phyloP scores from a whole-genome alignment of 371 early-diverging fungal genomes.

The Funneliformis caledonium region DNA sequence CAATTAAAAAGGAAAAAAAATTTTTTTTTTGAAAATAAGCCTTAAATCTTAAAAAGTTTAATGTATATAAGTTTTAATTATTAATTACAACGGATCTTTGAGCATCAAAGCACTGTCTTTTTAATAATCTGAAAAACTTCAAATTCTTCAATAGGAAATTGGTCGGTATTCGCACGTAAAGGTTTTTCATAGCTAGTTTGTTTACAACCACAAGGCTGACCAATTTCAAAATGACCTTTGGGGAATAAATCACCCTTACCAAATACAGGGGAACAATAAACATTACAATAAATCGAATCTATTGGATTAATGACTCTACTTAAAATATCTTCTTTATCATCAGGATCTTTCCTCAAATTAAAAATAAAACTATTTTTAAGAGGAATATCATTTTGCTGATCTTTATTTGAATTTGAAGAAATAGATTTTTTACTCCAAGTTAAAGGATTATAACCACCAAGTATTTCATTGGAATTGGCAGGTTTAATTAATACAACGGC shows the following conservation, averaged over 20 bases:
- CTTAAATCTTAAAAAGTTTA: no score
- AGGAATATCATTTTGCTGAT: constrained; percentile 3
- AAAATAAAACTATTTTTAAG: constrained; percentile 26
- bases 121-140: constrained; percentile 25
- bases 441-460: constrained; percentile 27
- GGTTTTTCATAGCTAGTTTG: constrained; percentile 24
- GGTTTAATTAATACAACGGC: constrained; percentile 19
- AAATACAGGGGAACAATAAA: constrained; percentile 30
- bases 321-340: constrained; percentile 11
- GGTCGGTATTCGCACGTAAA: not conserved
- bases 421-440: constrained; percentile 27
- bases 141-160: constrained; percentile 26
- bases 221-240: constrained; percentile 24
- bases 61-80: no score
- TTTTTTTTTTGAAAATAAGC: no score
- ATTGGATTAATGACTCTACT: constrained; percentile 1
- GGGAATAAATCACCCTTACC: constrained; percentile 33
- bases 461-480: not conserved
- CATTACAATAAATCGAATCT: constrained; percentile 10
- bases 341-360: not conserved
- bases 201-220: constrained; percentile 28
- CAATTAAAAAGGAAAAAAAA: not conserved
- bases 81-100: no score
- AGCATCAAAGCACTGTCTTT: not conserved
- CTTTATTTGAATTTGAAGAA: constrained; percentile 29